Evolutionary conservation across 2,329 filamentous ascomycete species (phyloP), one percentile per base, ranked within the genome.

Genomic region (Neofusicoccum sp.): DNA sequence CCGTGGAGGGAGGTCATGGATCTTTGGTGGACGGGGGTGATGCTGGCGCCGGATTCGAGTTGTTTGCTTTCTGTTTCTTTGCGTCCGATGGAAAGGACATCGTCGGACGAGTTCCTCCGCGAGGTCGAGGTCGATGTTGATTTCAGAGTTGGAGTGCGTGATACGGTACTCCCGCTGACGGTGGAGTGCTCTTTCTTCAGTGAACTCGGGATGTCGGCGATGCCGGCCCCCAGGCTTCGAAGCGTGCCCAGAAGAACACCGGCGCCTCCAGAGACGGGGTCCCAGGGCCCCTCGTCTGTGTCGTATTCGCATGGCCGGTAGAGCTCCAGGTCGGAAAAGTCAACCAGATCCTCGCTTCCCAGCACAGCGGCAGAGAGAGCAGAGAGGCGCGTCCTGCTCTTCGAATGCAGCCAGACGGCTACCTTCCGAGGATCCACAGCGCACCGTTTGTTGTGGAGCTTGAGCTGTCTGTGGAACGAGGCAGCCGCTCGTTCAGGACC

Each of bases 221-320:
- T 44, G 41, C 41, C 41, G 16, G 41, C 41, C 3, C 41, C 41
- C 16, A 44, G 20, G 20, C 41, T 44, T 8, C 41, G 9, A 49
- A 7, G 43, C 28, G 20, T 91, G 6, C 88, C 87, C n/a, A 93
- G 75, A 1, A 96, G 75, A 0, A 90, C 88, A 51, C 85, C 83
- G 1, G 63, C 63, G 2, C 58, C 62, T 4, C 66, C 65, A 8
- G 65, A 63, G 7, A 68, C 60, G 20, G 65, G 66, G 58, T 68
- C 67, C 41, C 57, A 62, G 4, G 64, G 63, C 5, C 63, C 65
- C 36, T 67, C 63, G 30, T 65, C 63, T 1, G 61, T 58, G 40
- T 63, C 60, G 38, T 65, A 56, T 31, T 67, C 64, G 38, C 63
- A 61, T 31, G 64, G n/a, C 45, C 64, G 58, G 20, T 63, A 66